Evolutionary conservation across 345 rosid species (phyloP), one percentile per base, ranked within the genome.

Genomic region (Pseudoturritis turrita): DNA sequence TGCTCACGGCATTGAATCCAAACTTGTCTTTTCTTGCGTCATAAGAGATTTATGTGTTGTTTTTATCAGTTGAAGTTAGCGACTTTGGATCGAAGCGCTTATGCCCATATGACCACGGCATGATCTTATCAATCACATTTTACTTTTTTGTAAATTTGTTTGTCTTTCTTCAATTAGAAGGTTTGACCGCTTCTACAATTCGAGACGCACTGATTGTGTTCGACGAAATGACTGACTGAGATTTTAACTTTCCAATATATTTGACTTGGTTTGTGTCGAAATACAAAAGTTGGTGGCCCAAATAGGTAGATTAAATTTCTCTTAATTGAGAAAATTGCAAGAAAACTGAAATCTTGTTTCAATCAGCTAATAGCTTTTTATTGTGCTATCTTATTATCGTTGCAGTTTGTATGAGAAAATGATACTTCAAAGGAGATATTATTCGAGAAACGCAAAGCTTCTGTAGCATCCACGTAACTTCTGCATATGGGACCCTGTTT

Each of bases 211-310:
- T 50, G 62, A 11, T 57, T 11, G 1, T 66, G 68, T 66, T 74
- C 72, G 78, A 74, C 29, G 55, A 74, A 74, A 49, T 74, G 68
- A 49, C 68, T 66, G 62, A 66, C 39, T 28, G 13, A 62, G 36
- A 21, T 44, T 26, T 28, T 18, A 17, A 11, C n/a, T 36, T 31
- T 46, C 68, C 4, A 0, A 62, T 12, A 62, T 12, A 10, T 29
- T 73, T 64, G 71, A 53, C 65, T 46, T 55, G 0, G 46, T 63
- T 19, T 15, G 40, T 0, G 18, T 51, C 17, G 7, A 33, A 18
- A 18, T 14, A 28, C 10, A 2, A 23, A 52, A 52, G 19, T 23
- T 51, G 56, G 56, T 26, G 36, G 11, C 37, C 18, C 36, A 2
- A 22, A 36, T 4, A 28, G 53, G 29, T 70, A 58, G 28, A 23